Conservation (phyloP, 148 eudicot genomes). For the Chenopodium album region DNA sequence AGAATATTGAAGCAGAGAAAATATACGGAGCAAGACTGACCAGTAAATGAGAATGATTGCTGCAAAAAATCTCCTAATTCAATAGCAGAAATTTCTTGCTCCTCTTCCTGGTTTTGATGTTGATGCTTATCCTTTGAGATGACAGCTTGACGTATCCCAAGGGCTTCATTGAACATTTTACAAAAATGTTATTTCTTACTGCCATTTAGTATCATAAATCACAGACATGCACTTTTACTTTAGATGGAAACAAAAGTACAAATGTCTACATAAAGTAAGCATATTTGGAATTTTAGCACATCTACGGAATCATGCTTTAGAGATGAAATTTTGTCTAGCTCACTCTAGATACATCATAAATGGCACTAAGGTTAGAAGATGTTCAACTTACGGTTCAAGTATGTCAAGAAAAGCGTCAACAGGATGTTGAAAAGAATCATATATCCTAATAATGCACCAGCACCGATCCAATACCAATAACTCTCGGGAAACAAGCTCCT, state of each 20-base stretch:
- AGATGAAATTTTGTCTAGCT: neutral
- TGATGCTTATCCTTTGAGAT: conserved; percentile 38
- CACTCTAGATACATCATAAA: neutral
- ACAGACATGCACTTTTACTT: neutral
- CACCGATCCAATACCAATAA: conserved; percentile 99
- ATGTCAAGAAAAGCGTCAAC: conserved; percentile 76
- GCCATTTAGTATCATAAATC: neutral
- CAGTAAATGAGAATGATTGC: conserved; percentile 77
- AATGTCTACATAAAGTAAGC: neutral
- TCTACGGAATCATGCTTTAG: neutral
- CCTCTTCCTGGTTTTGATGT: conserved; percentile 31
- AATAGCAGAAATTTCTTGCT: conserved; percentile 32
- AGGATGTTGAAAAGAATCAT: conserved; percentile 70
- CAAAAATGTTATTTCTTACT: conserved; percentile 3
- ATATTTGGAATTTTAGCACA: neutral
- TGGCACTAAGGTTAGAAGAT: conserved; percentile 15
- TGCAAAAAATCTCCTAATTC: conserved; percentile 65
- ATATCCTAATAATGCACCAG: conserved; percentile 88
- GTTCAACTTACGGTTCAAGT: conserved; percentile 79
- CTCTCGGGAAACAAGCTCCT: conserved; percentile 76
- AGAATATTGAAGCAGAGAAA: neutral
- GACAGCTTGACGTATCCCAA: conserved; percentile 67
- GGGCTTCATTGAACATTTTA: conserved; percentile 44
- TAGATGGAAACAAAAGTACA: neutral
- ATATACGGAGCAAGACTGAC: conserved; percentile 34